These are phyloP conservation scores for Fraxinus cuspidata DNA, from an alignment of 257 asterid species.

Conservation along the genomic window DNA sequence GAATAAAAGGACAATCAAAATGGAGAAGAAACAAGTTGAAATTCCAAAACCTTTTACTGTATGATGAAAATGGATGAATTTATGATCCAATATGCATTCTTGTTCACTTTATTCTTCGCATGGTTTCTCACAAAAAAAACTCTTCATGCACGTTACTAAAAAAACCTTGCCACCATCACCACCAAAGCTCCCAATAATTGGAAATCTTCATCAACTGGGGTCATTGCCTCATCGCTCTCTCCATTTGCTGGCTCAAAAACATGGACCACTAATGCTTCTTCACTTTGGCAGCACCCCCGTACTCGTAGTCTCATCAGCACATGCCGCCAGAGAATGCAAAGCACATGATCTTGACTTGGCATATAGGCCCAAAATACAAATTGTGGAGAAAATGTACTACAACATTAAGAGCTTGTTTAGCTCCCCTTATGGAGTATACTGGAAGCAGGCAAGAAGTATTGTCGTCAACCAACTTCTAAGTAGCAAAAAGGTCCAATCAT, in stretches of 20 bases:
- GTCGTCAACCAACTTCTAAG: constrained; percentile 47
- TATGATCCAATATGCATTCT: background rate
- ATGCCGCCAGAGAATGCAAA: constrained; percentile 36
- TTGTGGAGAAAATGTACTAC: background rate
- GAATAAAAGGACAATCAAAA: background rate
- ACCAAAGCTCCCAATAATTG: constrained; percentile 39
- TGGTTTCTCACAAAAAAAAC: background rate
- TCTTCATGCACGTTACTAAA: background rate
- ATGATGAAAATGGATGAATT: background rate
- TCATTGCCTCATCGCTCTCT: constrained; percentile 35
- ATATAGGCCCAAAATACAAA: background rate
- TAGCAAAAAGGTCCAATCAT: constrained; percentile 41
- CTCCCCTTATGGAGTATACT: constrained; percentile 47
- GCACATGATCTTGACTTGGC: constrained; percentile 40
- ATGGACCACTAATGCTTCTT: constrained; percentile 49
- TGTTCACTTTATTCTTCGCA: background rate
- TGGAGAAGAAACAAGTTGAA: background rate
- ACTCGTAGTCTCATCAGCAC: constrained; percentile 35
- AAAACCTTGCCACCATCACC: constrained; percentile 45
- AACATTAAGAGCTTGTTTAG: background rate
- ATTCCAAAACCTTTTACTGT: background rate
- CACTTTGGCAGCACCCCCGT: constrained; percentile 36
- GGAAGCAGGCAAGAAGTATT: constrained; percentile 44
- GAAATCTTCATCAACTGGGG: constrained; percentile 43
- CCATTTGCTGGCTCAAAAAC: constrained; percentile 19